Evolutionary conservation across 164 flowering plant species (phyloP), one percentile per base, ranked within the genome.

Genomic region (Euptelea pleiosperma): DNA sequence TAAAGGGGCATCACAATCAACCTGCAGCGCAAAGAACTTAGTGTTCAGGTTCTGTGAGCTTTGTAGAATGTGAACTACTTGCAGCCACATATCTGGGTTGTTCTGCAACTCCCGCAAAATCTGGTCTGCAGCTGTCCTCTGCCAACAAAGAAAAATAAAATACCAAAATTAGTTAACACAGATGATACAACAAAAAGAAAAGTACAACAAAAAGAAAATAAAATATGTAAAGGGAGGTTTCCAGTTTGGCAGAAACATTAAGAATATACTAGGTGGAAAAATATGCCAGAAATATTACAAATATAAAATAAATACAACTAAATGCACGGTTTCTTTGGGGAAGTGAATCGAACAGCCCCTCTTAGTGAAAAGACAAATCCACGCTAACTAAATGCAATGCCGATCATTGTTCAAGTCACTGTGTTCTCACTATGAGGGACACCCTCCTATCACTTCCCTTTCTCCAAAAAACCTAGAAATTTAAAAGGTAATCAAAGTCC

Each of bases 11-110:
- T 6, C 15, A 25, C 26, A 28, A 70, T 82, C 56, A 45, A 85
- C 99, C 91, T 90, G 97, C 61, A 93, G 73, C 14, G 99, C 99
- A 68, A 86, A 93, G 73, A 93, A 93, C 77, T 93, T 93, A 11
- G 99, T 88, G 61, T 93, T 86, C 31, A 93, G 66, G 58, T 75
- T 90, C 61, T 87, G 87, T 12, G 97, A 77, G 18, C 65, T 83
- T 48, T 83, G 92, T 40, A 93, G 77, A 66, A 93, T 83, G 70
- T 88, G 97, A 64, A 93, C 97, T 35, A 93, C 99, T 78, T 93
- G 99, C 57, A 93, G 89, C 99, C 99, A 93, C 78, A 77, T 88
- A 52, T 93, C 94, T 14, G 89, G 95, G 75, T 88, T 93, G 59
- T 73, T 85, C 76, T 93, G 99, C 76, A 93, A 72, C 44, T 93